Base-by-base conservation (phyloP, 139 green algal species). In the Trebouxia sp. region DNA sequence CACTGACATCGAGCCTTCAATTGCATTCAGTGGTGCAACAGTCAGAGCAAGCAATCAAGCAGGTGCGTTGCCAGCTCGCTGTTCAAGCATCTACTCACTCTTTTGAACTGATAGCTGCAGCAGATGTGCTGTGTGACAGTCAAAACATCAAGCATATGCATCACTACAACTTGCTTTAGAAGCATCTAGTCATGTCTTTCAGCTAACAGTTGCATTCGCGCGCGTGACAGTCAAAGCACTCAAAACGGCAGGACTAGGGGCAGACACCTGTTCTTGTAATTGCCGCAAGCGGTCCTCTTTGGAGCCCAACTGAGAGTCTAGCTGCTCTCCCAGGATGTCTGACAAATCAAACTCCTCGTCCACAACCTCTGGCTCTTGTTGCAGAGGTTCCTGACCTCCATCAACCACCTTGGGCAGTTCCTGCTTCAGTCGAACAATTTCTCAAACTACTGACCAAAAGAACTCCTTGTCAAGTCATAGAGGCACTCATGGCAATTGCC, bases 321-420 rank as follows among this genome's bases (percentile, higher is more conserved):
- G 15, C 20, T 82, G 30, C 45, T 82, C 65, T 5, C 32, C 37
- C 78, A 82, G 66, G 24, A 83, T 65, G 47, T 83, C 78, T 28
- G 65, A 51, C 65, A 83, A 38, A 14, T 78, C 78, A 66, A 83
- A 83, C 20, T 83, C 78, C 28, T 83, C 78, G 47, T 83, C 65
- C 6, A 51, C 32, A 2, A 41, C 7, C 43, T 76, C 42, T 3
- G 32, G 35, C 6, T 43, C 45, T 5, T 41, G 4, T 38, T 32
- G 41, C n/a, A 39, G 14, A 24, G 35, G 24, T 3, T 47, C 50
- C 35, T 80, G 48, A 3, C 75, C 75, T 15, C 75, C 75, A 53
- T 80, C 75, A 20, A 80, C 53, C 51, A 80, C 32, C 66, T 51
- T 17, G 32, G 66, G 66, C 17, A 48, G 35, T 17, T 76, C 66